Evolutionary conservation across 2,329 filamentous ascomycete genomes (phyloP).

Genomic region (Hymenoscyphus occultus): DNA sequence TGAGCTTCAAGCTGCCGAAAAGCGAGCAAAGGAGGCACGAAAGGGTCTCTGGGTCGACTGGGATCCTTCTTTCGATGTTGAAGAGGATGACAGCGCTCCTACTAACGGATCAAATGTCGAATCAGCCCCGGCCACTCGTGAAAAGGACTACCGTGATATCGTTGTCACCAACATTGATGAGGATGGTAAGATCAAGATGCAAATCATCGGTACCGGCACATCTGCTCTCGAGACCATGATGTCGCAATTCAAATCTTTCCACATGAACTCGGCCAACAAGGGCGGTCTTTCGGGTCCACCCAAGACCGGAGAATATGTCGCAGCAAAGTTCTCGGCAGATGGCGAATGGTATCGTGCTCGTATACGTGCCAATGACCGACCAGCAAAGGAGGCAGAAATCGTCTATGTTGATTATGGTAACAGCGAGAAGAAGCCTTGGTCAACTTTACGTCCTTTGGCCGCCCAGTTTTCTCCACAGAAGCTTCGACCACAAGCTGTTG

Average conservation of each 20-base stretch:
- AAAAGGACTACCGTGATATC: conserved; percentile 90
- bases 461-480: conserved; percentile 79
- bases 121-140: conserved; percentile 52
- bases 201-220: conserved; percentile 85
- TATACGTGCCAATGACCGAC: conserved; percentile 87
- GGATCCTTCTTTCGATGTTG: conserved; percentile 81
- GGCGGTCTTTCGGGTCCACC: conserved; percentile 70
- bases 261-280: conserved; percentile 78
- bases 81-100: conserved; percentile 47
- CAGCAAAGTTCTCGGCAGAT: conserved; percentile 86
- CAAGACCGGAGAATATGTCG: conserved; percentile 87
- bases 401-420: conserved; percentile 97
- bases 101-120: conserved; percentile 54
- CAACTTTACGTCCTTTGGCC: conserved; percentile 74
- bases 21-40: conserved; percentile 80
- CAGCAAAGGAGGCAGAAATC: conserved; percentile 84
- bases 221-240: conserved; percentile 82
- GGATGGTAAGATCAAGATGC: conserved; percentile 81
- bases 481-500: conserved; percentile 81
- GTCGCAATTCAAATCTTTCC: conserved; percentile 87
- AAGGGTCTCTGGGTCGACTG: conserved; percentile 93
- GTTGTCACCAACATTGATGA: conserved; percentile 87
- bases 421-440: conserved; percentile 84
- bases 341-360: conserved; percentile 92
- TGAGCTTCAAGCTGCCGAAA: conserved; percentile 84